These are phyloP conservation scores for Trichoderma aggressivum DNA, from an alignment of 2,329 filamentous ascomycete species.

Conservation along the genomic window DNA sequence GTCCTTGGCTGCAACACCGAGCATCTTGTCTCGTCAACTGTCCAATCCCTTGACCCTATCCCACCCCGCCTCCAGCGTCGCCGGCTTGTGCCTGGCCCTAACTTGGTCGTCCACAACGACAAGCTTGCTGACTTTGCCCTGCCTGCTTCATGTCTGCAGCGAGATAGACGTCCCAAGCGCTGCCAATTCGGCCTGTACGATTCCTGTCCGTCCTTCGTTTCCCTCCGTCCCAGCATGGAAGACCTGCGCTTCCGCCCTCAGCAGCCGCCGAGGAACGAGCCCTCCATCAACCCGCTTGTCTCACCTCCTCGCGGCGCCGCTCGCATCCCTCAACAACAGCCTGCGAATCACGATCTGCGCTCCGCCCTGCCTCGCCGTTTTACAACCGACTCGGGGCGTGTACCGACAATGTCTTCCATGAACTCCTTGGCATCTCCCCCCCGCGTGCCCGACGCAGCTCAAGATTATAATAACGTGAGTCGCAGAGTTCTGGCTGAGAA, in stretches of 20 bases:
- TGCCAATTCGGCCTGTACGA: conserved; percentile 40
- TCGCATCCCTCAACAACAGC: conserved; percentile 51
- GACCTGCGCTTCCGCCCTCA: conserved; percentile 75
- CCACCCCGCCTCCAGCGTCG: conserved; percentile 32
- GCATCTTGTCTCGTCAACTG: conserved; percentile 15
- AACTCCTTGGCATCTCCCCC: conserved; percentile 47
- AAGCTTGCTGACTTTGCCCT: conserved; percentile 29
- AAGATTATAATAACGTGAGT: conserved; percentile 48
- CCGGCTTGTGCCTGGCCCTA: conserved; percentile 27
- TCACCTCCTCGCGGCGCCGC: conserved; percentile 69
- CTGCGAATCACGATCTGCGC: conserved; percentile 63
- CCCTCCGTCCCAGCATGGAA: conserved; percentile 55
- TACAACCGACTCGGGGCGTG: conserved; percentile 83
- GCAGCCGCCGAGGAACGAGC: conserved; percentile 73
- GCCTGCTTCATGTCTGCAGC: conserved; percentile 38
- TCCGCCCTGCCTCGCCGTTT: conserved; percentile 83
- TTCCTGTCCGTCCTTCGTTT: conserved; percentile 32
- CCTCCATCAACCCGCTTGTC: conserved; percentile 69
- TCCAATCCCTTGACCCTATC: conserved; percentile 20
- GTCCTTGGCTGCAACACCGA: conserved; percentile 22
- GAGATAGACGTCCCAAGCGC: conserved; percentile 30
- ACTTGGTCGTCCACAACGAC: conserved; percentile 20
- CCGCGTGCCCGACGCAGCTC: conserved; percentile 44
- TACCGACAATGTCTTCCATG: conserved; percentile 66
- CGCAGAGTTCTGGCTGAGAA: neutral